A percentile compares a stretch with the other conserved stretches of the same genome.
phyloP scores from a whole-genome alignment of 306 rosid species.

The Sicyos edulis region DNA sequence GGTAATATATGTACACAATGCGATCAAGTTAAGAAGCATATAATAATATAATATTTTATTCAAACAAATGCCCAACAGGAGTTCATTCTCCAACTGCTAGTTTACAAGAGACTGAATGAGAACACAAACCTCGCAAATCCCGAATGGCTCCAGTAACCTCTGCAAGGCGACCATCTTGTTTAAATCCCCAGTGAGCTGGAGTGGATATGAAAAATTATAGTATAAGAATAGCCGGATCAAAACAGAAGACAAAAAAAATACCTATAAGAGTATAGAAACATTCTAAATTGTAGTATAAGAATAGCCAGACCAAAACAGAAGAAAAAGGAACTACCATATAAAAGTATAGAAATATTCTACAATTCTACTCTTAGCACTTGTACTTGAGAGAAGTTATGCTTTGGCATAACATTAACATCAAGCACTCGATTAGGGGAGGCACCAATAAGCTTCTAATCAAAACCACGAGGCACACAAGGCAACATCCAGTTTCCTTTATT shows the following conservation, averaged over 20 bases:
- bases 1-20: not conserved
- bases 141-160: slow-evolving; percentile 46
- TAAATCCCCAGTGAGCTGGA: slow-evolving; percentile 54
- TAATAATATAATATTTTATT: not conserved
- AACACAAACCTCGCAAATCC: slow-evolving; percentile 53
- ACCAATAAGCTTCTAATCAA: no score
- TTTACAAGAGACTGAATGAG: not conserved
- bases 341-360: not conserved
- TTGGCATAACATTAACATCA: slow-evolving; percentile 11
- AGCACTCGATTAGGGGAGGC: not conserved
- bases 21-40: not conserved
- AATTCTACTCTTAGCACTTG: not conserved
- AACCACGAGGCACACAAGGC: no score
- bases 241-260: not conserved
- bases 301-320: slow-evolving; percentile 4
- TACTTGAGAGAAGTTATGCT: not conserved
- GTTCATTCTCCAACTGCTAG: not conserved
- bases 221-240: slow-evolving; percentile 10
- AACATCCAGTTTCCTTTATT: no score
- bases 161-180: slow-evolving; percentile 59
- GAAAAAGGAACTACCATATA: not conserved
- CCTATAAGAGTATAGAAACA: not conserved
- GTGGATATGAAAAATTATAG: slow-evolving; percentile 5
- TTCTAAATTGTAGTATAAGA: not conserved
- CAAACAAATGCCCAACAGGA: not conserved